Evolutionary conservation across 2,329 filamentous ascomycete species (phyloP), one percentile per base, ranked within the genome.

Genomic region (Didymellaceae sp.): DNA sequence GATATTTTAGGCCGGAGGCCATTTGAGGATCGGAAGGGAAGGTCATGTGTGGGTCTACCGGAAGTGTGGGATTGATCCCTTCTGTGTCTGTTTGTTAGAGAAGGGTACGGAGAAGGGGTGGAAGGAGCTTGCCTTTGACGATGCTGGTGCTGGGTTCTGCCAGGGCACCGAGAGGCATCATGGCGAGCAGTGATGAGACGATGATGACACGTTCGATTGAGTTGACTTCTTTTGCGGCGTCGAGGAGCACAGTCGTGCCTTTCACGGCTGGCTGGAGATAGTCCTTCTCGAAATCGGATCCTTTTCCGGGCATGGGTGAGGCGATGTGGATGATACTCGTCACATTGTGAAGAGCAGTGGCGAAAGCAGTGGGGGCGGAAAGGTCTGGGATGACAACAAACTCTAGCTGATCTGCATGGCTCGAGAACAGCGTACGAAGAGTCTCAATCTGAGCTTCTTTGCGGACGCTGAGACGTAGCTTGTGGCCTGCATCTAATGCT

Each of bases 311-410:
- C 41, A 69, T 48, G n/a, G 68, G 65, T 4, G 67, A 66, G 14
- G 68, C 68, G 1, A 70, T 30, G 25, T 71, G 67, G 28, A 68
- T 59, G 39, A 70, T 52, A 38, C 63, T 59, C 6, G 62, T 48
- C 9, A 66, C 65, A 25, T 47, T 58, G 3, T 62, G 17, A 8
- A 71, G 50, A 1, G 55, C 45, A 6, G 43, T 38, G 21, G 55
- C 34, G 33, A 62, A 62, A 3, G 56, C 50, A 31, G 30, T 45
- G 9, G 55, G 32, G n/a, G 37, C 34, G 18, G 51, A 42, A 5
- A 64, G 48, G 37, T 64, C 56, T 4, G 48, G 43, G 14, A 64
- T 52, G 10, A 57, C 28, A n/a, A 56, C 46, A 25, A 57, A 55
- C 9, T 60, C 54, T 18, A 57, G 39, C 7, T 39, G 44, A 17